phyloP scores from a whole-genome alignment of 2,329 filamentous ascomycete species.

The Cladosporium sp. region DNA sequence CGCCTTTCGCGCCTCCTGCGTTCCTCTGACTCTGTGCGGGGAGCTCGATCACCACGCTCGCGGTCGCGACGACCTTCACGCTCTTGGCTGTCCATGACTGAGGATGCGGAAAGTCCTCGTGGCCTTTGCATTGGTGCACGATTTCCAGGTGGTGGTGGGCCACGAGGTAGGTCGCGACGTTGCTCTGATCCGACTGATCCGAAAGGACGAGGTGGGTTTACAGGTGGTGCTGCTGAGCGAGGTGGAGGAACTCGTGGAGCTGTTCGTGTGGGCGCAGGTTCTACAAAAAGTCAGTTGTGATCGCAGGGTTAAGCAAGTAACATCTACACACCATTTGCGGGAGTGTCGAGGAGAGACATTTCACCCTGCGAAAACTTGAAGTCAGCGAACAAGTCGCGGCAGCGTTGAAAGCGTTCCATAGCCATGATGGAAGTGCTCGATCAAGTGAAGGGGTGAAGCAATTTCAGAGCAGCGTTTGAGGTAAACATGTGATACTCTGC shows the following conservation, averaged over 20 bases:
- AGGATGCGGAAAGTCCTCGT: constrained; percentile 79
- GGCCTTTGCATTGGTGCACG: constrained; percentile 52
- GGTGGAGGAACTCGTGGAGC: constrained; percentile 41
- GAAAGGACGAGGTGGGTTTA: constrained; percentile 59
- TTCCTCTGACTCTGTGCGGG: constrained; percentile 47
- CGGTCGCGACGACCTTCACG: constrained; percentile 57
- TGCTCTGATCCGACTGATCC: constrained; percentile 69
- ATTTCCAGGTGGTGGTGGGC: constrained; percentile 40
- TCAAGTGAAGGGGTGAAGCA: neutral
- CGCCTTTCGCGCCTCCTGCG: constrained; percentile 50
- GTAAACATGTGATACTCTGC: constrained; percentile 6
- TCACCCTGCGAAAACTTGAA: constrained; percentile 58
- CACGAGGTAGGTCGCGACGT: constrained; percentile 47
- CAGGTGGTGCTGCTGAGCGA: constrained; percentile 50
- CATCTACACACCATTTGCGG: constrained; percentile 39
- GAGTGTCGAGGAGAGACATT: constrained; percentile 64
- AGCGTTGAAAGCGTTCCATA: constrained; percentile 42
- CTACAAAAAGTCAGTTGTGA: constrained; percentile 6
- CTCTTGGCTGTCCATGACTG: constrained; percentile 61
- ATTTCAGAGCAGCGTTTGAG: neutral
- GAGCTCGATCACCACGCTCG: constrained; percentile 27
- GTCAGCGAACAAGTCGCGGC: constrained; percentile 44
- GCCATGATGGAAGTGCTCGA: constrained; percentile 30
- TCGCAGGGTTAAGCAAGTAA: neutral
- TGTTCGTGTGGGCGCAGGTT: constrained; percentile 18